phyloP scores from a whole-genome alignment of 2,329 filamentous ascomycete species.

The Pseudogymnoascus sp. region DNA sequence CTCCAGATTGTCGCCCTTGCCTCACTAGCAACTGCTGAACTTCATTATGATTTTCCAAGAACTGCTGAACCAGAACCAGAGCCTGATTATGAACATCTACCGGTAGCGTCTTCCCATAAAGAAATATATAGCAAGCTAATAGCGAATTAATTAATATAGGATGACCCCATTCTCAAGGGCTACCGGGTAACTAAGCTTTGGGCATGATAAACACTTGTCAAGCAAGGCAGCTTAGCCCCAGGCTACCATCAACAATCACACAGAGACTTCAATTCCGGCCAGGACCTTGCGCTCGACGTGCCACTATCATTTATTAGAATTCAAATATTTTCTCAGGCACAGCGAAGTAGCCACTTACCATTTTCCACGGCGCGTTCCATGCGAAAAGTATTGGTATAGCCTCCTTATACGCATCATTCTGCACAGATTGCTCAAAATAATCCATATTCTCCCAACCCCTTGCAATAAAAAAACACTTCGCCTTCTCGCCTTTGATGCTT shows the following conservation, averaged over 20 bases:
- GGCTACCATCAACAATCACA: neutral
- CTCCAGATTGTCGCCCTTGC: neutral
- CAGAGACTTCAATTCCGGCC: neutral
- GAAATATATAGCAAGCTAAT: neutral
- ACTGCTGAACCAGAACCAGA: neutral
- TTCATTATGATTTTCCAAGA: no score
- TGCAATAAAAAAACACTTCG: conserved; percentile 15
- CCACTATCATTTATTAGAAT: conserved; percentile 13
- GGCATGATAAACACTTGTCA: no score
- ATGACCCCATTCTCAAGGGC: no score
- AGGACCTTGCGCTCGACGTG: conserved; percentile 8
- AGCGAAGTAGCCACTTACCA: conserved; percentile 11
- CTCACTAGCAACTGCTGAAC: neutral
- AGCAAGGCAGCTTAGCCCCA: no score
- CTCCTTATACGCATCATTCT: conserved; percentile 13
- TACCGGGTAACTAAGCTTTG: no score
- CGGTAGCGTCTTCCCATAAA: neutral
- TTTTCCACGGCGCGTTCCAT: conserved; percentile 16
- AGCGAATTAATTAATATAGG: neutral
- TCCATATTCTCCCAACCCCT: conserved; percentile 17
- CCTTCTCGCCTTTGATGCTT: conserved; percentile 15
- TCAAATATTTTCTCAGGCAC: neutral
- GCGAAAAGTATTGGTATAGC: conserved; percentile 14
- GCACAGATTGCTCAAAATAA: conserved; percentile 14
- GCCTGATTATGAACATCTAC: no score